Evolutionary conservation across 371 early-diverging fungal species (phyloP), one percentile per base, ranked within the genome.

Genomic region (Zancudomyces culisetae): DNA sequence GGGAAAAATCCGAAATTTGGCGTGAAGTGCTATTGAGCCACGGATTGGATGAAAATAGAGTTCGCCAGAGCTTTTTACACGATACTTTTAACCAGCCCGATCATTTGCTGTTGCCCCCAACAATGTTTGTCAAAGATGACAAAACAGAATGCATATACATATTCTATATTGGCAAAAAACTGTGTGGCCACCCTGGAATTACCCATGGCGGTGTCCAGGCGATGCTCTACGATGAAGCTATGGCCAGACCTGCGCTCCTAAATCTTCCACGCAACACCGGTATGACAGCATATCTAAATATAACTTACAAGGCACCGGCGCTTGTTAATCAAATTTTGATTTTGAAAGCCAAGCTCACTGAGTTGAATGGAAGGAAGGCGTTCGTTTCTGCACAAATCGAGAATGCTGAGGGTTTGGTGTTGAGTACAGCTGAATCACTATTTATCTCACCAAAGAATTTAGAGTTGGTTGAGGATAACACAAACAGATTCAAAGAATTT

Each of bases 291-390:
- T 78, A 77, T 65, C 68, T 86, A 47, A 74, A 80, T 46, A 60
- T 86, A 47, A 73, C 80, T 62, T 86, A 83, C 58, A 73, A 76
- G 27, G 60, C 66, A 13, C 80, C 82, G 20, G 76, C 75, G 22
- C 59, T 61, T 24, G 72, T 80, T 0, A 71, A 76, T 49, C 76
- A 77, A 60, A 72, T 80, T 61, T 61, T 82, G 27, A 69, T 81
- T 18, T 50, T 81, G 23, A 65, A 69, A 3, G 74, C 78, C 28
- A 72, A 77, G 59, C 49, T 83, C 27, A 67, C 72, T 35, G 64
- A 61, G 1, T 27, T 71, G 12, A 80, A 82, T 43, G 83, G 84
- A n/a, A 74, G 83, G 51, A 86, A 86, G 69, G 83, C 78, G 2
- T 75, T 59, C 53, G 73, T 80, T 43, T 65, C 70, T 52, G 84